phyloP scores from a whole-genome alignment of 768 basidiomycete genomes.

The Mycena polygramma region DNA sequence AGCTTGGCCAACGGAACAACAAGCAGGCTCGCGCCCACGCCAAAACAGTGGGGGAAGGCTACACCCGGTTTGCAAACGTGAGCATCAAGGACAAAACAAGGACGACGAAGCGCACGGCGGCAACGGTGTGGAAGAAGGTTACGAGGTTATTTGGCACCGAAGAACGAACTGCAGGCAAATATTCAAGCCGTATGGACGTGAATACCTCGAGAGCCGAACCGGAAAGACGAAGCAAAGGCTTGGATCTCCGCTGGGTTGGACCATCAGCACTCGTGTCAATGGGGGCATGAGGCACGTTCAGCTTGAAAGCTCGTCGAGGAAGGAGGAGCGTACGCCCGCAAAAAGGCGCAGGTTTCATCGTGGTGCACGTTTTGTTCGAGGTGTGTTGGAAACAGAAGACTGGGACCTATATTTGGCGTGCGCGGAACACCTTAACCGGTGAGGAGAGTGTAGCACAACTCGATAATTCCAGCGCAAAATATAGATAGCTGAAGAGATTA shows the following conservation, averaged over 20 bases:
- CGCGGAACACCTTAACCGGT: conserved; percentile 17
- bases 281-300: background rate
- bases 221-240: conserved; percentile 17
- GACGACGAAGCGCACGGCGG: conserved; percentile 25
- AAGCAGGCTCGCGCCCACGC: conserved; percentile 7
- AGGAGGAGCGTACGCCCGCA: background rate
- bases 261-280: conserved; percentile 16
- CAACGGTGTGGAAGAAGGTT: conserved; percentile 33
- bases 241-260: conserved; percentile 26
- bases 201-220: conserved; percentile 23
- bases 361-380: background rate
- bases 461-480: background rate
- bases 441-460: background rate
- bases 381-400: conserved; percentile 18
- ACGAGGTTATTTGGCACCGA: conserved; percentile 27
- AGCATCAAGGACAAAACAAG: conserved; percentile 32
- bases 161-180: conserved; percentile 16
- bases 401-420: conserved; percentile 13
- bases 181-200: conserved; percentile 1
- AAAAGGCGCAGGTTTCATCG: background rate
- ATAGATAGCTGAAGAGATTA: background rate
- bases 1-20: conserved; percentile 22
- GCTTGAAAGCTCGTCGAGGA: background rate
- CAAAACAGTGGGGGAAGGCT: conserved; percentile 16
- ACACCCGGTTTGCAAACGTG: conserved; percentile 36